These are phyloP conservation scores for Senna tora DNA, from an alignment of 306 rosid genomes.

Conservation along the genomic window DNA sequence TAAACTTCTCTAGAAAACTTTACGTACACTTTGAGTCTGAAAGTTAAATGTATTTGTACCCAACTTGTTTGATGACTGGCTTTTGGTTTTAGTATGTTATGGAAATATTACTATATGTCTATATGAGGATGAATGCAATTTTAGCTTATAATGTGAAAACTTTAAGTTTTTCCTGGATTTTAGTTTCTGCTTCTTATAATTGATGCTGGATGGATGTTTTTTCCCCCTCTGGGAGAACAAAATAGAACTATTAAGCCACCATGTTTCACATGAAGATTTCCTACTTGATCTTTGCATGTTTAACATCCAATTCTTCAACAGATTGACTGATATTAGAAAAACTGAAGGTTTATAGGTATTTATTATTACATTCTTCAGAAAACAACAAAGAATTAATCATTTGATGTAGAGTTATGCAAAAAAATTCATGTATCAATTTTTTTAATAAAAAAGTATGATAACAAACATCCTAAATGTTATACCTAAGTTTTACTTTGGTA, in stretches of 20 bases:
- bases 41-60: constrained; percentile 11
- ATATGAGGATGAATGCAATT: constrained; percentile 1
- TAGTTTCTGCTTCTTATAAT: constrained; percentile 5
- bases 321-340: neutral
- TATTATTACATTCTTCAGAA: neutral
- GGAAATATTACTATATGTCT: neutral
- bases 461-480: too few species aligned
- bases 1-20: constrained; percentile 37
- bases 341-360: neutral
- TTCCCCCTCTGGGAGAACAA: neutral
- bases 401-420: neutral
- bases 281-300: neutral
- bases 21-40: constrained; percentile 7
- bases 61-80: constrained; percentile 3
- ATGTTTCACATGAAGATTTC: constrained; percentile 21
- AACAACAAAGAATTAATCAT: neutral
- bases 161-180: constrained; percentile 18
- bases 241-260: too few species aligned
- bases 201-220: neutral
- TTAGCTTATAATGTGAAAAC: constrained; percentile 19
- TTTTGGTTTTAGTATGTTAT: neutral
- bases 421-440: neutral
- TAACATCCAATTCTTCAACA: neutral
- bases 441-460: too few species aligned
- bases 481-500: too few species aligned